Conservation (phyloP, 345 rosid genomes). For the Melaleuca alternifolia region DNA sequence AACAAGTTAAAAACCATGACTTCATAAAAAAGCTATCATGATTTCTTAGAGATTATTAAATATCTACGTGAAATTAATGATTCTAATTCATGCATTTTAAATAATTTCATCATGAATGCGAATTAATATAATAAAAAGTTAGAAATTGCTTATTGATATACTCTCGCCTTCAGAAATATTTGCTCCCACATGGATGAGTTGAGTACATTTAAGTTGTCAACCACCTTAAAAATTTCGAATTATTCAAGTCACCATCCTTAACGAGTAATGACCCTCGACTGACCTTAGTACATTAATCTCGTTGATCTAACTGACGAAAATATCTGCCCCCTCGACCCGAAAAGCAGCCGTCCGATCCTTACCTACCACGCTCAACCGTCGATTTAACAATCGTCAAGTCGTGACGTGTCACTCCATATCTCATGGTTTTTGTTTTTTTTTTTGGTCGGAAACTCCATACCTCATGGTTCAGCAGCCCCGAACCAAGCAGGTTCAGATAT, state of each 20-base stretch:
- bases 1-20: background rate
- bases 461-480: background rate
- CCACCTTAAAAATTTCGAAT: background rate
- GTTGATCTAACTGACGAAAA: background rate
- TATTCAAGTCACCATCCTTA: background rate
- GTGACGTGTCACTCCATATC: background rate
- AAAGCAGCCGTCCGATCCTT: background rate
- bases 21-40: background rate
- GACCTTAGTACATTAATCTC: background rate
- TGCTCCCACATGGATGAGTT: too few species aligned
- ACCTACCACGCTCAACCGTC: background rate
- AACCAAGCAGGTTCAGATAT: background rate
- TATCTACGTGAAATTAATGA: rapidly evolving
- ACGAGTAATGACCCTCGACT: background rate
- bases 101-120: background rate
- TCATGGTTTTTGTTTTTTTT: too few species aligned
- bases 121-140: background rate
- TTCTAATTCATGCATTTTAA: background rate
- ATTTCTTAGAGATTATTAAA: background rate
- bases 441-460: too few species aligned
- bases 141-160: background rate
- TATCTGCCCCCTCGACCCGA: background rate
- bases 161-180: too few species aligned
- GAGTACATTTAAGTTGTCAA: too few species aligned
- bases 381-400: background rate